A percentile compares a stretch with the other conserved stretches of the same genome.
Conservation (phyloP, 2,329 filamentous ascomycete species). For the Aspergillus ustus region DNA sequence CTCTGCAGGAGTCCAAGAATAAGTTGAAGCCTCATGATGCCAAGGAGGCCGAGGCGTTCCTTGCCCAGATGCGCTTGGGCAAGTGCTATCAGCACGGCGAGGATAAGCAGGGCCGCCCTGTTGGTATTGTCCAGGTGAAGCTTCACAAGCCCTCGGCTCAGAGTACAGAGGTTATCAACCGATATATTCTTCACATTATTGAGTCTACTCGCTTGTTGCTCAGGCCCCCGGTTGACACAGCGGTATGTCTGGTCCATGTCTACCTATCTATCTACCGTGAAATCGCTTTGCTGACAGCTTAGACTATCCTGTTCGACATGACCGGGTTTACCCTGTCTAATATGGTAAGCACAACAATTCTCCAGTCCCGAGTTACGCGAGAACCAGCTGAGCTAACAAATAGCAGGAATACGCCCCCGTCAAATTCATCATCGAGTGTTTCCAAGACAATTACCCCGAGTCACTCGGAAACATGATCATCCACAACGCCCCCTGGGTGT, state of each 20-base stretch:
- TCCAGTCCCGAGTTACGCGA: no score
- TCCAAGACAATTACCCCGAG: constrained; percentile 96
- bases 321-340: constrained; percentile 90
- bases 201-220: constrained; percentile 88
- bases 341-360: constrained; percentile 64
- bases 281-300: background rate
- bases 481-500: constrained; percentile 90
- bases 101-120: constrained; percentile 80
- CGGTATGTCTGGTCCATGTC: constrained; percentile 61
- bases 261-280: background rate
- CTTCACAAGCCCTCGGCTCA: constrained; percentile 86
- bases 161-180: constrained; percentile 77
- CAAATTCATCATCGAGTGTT: constrained; percentile 98
- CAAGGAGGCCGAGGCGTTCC: constrained; percentile 73
- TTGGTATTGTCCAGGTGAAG: constrained; percentile 80
- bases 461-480: constrained; percentile 86
- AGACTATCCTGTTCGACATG: constrained; percentile 95
- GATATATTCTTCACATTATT: constrained; percentile 88
- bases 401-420: constrained; percentile 85
- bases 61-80: constrained; percentile 81
- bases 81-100: constrained; percentile 88
- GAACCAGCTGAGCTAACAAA: background rate
- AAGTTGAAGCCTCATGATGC: constrained; percentile 60
- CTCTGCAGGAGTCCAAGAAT: constrained; percentile 62
- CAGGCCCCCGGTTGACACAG: constrained; percentile 79